A percentile compares a stretch with the other conserved stretches of the same genome.
Evolutionary conservation across 192 early-diverging fungal species (phyloP).

Genomic region (Umbelopsis sp.): DNA sequence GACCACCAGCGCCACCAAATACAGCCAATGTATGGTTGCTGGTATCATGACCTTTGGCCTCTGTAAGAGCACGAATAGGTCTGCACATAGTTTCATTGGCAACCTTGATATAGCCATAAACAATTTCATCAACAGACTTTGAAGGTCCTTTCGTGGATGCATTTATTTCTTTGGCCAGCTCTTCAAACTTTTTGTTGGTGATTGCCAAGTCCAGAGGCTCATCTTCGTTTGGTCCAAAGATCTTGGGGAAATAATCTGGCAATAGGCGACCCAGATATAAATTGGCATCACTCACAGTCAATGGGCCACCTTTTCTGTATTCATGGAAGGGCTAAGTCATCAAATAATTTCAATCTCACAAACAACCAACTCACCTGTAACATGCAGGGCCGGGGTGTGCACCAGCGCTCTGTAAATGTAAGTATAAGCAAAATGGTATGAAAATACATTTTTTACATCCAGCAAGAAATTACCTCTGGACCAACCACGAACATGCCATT

Average conservation of each 20-base stretch:
- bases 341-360: neutral
- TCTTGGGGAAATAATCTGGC: slow-evolving; percentile 88
- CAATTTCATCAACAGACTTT: slow-evolving; percentile 85
- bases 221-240: slow-evolving; percentile 88
- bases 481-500: slow-evolving; percentile 96
- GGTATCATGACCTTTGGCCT: slow-evolving; percentile 89
- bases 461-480: slow-evolving; percentile 56
- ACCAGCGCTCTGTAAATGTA: slow-evolving; percentile 70
- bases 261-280: slow-evolving; percentile 84
- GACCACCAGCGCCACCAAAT: slow-evolving; percentile 96
- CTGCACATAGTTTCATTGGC: slow-evolving; percentile 98
- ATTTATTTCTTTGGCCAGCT: slow-evolving; percentile 71
- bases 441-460: neutral
- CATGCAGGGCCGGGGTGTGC: slow-evolving; percentile 96
- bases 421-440: neutral
- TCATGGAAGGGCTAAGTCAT: neutral
- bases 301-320: slow-evolving; percentile 80
- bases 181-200: slow-evolving; percentile 62
- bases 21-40: slow-evolving; percentile 82
- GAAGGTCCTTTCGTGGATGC: slow-evolving; percentile 41
- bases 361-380: slow-evolving; percentile 58
- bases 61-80: slow-evolving; percentile 90
- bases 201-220: slow-evolving; percentile 75
- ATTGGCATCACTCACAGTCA: slow-evolving; percentile 95
- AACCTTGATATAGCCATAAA: slow-evolving; percentile 92